These are phyloP conservation scores for Pyrenochaeta sp. DNA, from an alignment of 2,329 filamentous ascomycete species.

Conservation along the genomic window DNA sequence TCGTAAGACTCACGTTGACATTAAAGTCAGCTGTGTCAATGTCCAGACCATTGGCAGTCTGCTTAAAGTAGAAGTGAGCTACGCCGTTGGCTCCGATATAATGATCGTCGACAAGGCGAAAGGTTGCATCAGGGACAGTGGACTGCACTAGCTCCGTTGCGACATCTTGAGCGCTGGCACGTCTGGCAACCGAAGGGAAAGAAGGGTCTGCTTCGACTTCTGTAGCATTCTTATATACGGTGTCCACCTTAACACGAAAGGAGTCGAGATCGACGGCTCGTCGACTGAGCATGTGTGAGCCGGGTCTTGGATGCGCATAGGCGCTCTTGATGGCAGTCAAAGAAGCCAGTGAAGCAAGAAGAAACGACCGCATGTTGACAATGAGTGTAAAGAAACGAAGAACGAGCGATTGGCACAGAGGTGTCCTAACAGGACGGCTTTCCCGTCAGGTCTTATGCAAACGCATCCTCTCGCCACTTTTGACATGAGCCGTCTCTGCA, in stretches of 20 bases:
- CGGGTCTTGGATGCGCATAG: slow-evolving; percentile 32
- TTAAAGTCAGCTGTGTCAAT: slow-evolving; percentile 70
- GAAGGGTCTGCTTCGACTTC: slow-evolving; percentile 28
- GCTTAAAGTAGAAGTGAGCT: slow-evolving; percentile 67
- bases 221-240: slow-evolving; percentile 34
- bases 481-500: slow-evolving; percentile 3
- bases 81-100: slow-evolving; percentile 66
- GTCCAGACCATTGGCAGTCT: slow-evolving; percentile 66
- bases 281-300: slow-evolving; percentile 22
- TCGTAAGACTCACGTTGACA: slow-evolving; percentile 60
- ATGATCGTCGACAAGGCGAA: slow-evolving; percentile 62
- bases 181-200: slow-evolving; percentile 27
- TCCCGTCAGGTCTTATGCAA: slow-evolving; percentile 22
- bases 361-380: slow-evolving; percentile 39
- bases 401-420: slow-evolving; percentile 20
- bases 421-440: slow-evolving; percentile 5
- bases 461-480: slow-evolving; percentile 5
- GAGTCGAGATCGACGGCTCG: slow-evolving; percentile 42
- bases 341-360: slow-evolving; percentile 41
- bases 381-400: slow-evolving; percentile 20
- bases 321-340: slow-evolving; percentile 31
- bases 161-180: slow-evolving; percentile 38
- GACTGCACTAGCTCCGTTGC: slow-evolving; percentile 46
- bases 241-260: slow-evolving; percentile 39
- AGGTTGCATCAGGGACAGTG: slow-evolving; percentile 50